A percentile compares a stretch with the other conserved stretches of the same genome.
Conservation (phyloP, 2,329 filamentous ascomycete species). For the Fusarium tuaranense region DNA sequence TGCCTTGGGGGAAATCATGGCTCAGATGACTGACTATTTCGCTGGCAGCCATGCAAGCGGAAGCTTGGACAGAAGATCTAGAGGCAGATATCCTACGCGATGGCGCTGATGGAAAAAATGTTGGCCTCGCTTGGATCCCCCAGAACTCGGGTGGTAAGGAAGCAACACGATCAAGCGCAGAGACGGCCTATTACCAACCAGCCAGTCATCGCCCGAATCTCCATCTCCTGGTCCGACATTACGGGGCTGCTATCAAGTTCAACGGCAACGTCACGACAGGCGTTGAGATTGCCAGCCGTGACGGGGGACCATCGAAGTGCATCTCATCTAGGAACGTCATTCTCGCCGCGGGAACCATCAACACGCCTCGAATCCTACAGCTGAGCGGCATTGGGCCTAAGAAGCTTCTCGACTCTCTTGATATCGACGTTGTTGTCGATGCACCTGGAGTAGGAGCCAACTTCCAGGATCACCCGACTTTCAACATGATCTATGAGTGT, state of each 20-base stretch:
- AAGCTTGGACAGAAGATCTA: slow-evolving; percentile 32
- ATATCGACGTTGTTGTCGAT: slow-evolving; percentile 62
- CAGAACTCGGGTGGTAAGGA: slow-evolving; percentile 34
- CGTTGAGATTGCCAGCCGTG: not conserved
- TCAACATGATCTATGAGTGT: slow-evolving; percentile 24
- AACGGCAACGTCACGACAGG: not conserved
- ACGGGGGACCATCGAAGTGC: not conserved
- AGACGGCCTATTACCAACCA: slow-evolving; percentile 38
- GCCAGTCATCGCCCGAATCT: slow-evolving; percentile 30
- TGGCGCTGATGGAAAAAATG: slow-evolving; percentile 39
- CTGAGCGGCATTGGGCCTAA: slow-evolving; percentile 66
- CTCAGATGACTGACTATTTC: not conserved
- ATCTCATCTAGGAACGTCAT: slow-evolving; percentile 38
- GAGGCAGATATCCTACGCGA: slow-evolving; percentile 23
- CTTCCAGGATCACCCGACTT: slow-evolving; percentile 51
- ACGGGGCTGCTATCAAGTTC: slow-evolving; percentile 38
- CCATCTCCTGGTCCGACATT: slow-evolving; percentile 36
- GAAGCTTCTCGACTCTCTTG: slow-evolving; percentile 58
- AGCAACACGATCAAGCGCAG: slow-evolving; percentile 33
- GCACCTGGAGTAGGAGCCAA: slow-evolving; percentile 66
- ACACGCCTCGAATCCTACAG: slow-evolving; percentile 68
- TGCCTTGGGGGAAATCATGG: fast-evolving
- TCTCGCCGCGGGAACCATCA: slow-evolving; percentile 59
- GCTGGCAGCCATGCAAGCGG: slow-evolving; percentile 4
- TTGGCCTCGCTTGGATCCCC: slow-evolving; percentile 40